Evolutionary conservation across 2,329 filamentous ascomycete species (phyloP), one percentile per base, ranked within the genome.

Genomic region (Fusarium keratoplasticum): DNA sequence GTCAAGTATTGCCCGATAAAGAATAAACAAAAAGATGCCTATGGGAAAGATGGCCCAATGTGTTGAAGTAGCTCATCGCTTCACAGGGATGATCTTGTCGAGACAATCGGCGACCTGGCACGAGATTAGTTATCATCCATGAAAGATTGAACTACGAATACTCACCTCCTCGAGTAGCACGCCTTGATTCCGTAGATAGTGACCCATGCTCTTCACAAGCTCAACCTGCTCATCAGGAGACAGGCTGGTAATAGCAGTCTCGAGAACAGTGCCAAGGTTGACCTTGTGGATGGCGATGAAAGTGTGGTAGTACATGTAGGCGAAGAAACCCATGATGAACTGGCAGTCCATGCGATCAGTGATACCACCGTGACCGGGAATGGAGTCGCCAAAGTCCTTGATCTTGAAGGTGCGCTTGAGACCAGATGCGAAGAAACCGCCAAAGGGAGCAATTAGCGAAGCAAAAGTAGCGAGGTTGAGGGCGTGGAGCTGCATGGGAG

Each of bases 311-410:
- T 99, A 99, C 89, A 99, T 95, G 86, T 95, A 98, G 18, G 96
- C 91, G 80, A 99, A 98, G 84, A 98, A 96, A 10, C 96, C 96
- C 96, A 99, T 99, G 86, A 98, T 98, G 86, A 99, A 99, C 82
- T 99, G 96, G 83, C 96, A 99, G 82, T 99, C 96, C 96, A 99
- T 98, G 71, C 96, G 94, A 82, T 99, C 96, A 18, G 96, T 99
- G 86, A 99, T 98, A 77, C 96, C 96, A 70, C 96, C 96, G 80
- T 99, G 96, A 25, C 96, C 96, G 2, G 96, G 96, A 77, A 99
- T 99, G 2, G 95, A 97, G 84, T 99, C 94, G 76, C 96, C 96
- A 85, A 99, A 99, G 86, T 99, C 96, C 88, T 99, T 99, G 88
- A 99, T 97, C 87, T 99, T 98, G 87, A 99, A 99, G 5, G 96